Base-by-base conservation (phyloP, 441 rosid species). In the Bocquillonia castaneifolia region DNA sequence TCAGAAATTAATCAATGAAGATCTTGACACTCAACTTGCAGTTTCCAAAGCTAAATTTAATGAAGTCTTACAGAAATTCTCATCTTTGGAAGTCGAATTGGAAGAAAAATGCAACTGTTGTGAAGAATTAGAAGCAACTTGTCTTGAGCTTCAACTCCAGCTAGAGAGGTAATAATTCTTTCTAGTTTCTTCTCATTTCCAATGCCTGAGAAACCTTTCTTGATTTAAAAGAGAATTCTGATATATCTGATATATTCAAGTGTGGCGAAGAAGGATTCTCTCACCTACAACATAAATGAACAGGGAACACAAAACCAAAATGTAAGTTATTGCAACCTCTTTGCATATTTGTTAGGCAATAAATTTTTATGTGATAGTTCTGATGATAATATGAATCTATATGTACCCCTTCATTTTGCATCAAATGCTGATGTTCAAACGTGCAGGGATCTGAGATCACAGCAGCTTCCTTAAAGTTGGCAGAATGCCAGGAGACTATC, bases 71-170 rank as follows among this genome's bases (percentile, higher is more conserved):
- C 87, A 88, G 78, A 90, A 85, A 77, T 82, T 83, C 29, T 82
- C 92, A 3, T 90, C 92, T n/a, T 79, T 94, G 78, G 98, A 94
- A 82, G 87, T 87, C 67, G 99, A 94, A 57, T 74, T 92, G 75
- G 96, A 92, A 79, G 89, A 92, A 71, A 85, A 85, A 81, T 84
- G 70, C 51, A 83, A 79, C 63, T 86, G 92, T 62, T 94, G 98
- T 57, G 94, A 92, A 72, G 99, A 94, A 65, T 76, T 92, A 29
- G 96, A 94, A 83, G 89, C 87, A 13, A 87, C 88, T 5, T 90
- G 97, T 64, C 90, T 90, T 6, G 94, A 94, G 78, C 96, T 94
- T 78, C 97, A 94, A 72, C 96, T 94, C 72, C 91, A 91, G 76
- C 70, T 90, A 51, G 96, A 90, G 78, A 88, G 97, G 99, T 93